Percentiles rank a stretch among this genome's conserved stretches.
These are phyloP conservation scores for Halenospora varia DNA, from an alignment of 495 filamentous ascomycete genomes.

Conservation along the genomic window DNA sequence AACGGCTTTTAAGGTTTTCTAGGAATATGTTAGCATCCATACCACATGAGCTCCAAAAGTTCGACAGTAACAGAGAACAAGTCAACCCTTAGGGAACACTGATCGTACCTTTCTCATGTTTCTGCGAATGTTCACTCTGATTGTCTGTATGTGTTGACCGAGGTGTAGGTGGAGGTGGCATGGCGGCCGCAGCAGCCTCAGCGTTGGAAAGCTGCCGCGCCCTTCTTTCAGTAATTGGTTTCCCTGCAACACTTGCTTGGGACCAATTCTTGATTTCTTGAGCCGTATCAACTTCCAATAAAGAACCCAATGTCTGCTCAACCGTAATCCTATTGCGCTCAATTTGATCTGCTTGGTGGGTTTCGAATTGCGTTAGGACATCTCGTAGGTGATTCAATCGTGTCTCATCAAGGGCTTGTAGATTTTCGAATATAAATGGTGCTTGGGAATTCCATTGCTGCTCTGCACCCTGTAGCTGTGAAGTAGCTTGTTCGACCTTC, in stretches of 20 bases:
- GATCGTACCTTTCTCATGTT: conserved; percentile 11
- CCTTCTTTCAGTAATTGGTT: conserved; percentile 32
- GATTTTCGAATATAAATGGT: conserved; percentile 90
- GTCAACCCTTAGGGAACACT: conserved; percentile 43
- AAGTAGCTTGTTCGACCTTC: conserved; percentile 72
- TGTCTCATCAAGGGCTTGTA: conserved; percentile 87
- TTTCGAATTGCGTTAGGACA: conserved; percentile 86
- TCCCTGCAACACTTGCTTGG: conserved; percentile 41
- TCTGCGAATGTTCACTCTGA: conserved; percentile 56
- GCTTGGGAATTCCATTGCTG: conserved; percentile 94
- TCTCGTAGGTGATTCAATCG: conserved; percentile 90
- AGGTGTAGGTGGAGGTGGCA: conserved; percentile 35
- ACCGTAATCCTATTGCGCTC: conserved; percentile 71
- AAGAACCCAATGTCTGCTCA: conserved; percentile 75
- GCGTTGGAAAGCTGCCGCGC: conserved; percentile 29
- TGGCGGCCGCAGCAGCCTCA: conserved; percentile 24
- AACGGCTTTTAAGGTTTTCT: conserved; percentile 54
- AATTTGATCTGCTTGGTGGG: conserved; percentile 86
- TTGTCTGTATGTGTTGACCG: conserved; percentile 45
- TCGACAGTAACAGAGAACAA: no score
- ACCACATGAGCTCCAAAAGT: no score
- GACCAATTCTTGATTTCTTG: conserved; percentile 90
- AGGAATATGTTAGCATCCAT: neutral
- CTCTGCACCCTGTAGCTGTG: conserved; percentile 69
- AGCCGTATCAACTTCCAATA: conserved; percentile 83